phyloP scores from a whole-genome alignment of 2,329 filamentous ascomycete species.

The Akanthomyces muscarius region DNA sequence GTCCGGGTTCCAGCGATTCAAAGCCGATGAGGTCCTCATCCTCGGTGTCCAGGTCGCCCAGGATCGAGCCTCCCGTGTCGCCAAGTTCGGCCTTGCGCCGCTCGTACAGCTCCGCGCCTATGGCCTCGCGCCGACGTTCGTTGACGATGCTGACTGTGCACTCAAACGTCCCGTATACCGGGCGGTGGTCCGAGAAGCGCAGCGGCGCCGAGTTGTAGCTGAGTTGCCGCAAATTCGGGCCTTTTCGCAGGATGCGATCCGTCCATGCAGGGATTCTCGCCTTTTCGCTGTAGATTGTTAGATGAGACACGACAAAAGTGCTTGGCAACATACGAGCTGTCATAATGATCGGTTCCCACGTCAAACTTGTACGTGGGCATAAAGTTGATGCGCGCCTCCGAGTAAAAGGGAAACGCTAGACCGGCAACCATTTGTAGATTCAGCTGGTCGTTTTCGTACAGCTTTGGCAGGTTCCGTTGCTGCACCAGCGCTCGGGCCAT shows the following conservation, averaged over 20 bases:
- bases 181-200: slow-evolving; percentile 91
- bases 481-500: slow-evolving; percentile 71
- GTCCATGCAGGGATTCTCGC: slow-evolving; percentile 95
- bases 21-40: slow-evolving; percentile 81
- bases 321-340: slow-evolving; percentile 66
- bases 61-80: slow-evolving; percentile 51
- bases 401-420: slow-evolving; percentile 84
- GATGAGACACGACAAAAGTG: neutral
- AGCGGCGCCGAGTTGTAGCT: slow-evolving; percentile 80
- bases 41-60: slow-evolving; percentile 54
- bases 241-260: slow-evolving; percentile 86
- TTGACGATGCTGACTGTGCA: slow-evolving; percentile 79
- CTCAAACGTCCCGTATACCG: slow-evolving; percentile 85
- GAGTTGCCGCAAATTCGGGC: slow-evolving; percentile 74
- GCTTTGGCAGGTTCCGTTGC: slow-evolving; percentile 65
- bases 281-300: slow-evolving; percentile 60
- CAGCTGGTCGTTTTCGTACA: slow-evolving; percentile 93
- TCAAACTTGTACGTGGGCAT: slow-evolving; percentile 96
- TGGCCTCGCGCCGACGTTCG: slow-evolving; percentile 64
- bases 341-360: slow-evolving; percentile 80
- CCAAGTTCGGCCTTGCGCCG: slow-evolving; percentile 64
- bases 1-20: slow-evolving; percentile 75
- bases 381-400: slow-evolving; percentile 83
- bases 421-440: slow-evolving; percentile 97
- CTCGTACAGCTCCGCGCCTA: slow-evolving; percentile 72